phyloP scores from a whole-genome alignment of 1,139 yeast genomes.

The Yamadazyma atmosphaerica region DNA sequence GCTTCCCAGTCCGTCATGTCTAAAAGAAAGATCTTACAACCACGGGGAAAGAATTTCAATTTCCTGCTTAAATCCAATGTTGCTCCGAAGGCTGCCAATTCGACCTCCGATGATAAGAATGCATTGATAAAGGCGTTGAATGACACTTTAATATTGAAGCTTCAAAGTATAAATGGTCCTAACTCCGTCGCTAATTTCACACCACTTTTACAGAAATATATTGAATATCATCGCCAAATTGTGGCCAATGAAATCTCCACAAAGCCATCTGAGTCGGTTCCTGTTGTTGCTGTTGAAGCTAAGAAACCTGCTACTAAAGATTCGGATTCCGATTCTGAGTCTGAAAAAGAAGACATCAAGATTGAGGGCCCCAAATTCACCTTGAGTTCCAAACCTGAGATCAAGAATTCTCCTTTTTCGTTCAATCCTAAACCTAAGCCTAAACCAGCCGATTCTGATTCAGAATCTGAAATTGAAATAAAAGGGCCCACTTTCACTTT shows the following conservation, averaged over 20 bases:
- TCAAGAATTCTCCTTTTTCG: constrained; percentile 59
- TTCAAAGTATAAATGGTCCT: constrained; percentile 41
- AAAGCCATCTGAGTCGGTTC: constrained; percentile 4
- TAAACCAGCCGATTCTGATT: constrained; percentile 31
- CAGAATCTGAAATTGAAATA: constrained; percentile 54
- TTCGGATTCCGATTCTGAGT: constrained; percentile 37
- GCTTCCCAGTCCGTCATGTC: constrained; percentile 70
- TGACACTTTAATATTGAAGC: constrained; percentile 54
- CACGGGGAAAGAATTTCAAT: constrained; percentile 34
- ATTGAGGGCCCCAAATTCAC: constrained; percentile 69
- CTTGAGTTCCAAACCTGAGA: constrained; percentile 50
- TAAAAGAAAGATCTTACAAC: constrained; percentile 64
- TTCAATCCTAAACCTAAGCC: constrained; percentile 46
- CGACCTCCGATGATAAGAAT: constrained; percentile 20
- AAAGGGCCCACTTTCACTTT: constrained; percentile 68
- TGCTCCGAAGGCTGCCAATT: not conserved
- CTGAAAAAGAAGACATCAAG: constrained; percentile 42
- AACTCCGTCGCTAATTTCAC: constrained; percentile 61
- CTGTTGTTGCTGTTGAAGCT: constrained; percentile 10
- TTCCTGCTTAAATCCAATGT: not conserved
- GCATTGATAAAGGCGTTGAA: constrained; percentile 67
- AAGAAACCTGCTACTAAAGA: constrained; percentile 3
- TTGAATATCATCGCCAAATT: constrained; percentile 51
- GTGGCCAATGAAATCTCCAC: constrained; percentile 18
- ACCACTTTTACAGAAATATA: constrained; percentile 59